Evolutionary conservation across 306 rosid genomes (phyloP).

Genomic region (Inga laurina): DNA sequence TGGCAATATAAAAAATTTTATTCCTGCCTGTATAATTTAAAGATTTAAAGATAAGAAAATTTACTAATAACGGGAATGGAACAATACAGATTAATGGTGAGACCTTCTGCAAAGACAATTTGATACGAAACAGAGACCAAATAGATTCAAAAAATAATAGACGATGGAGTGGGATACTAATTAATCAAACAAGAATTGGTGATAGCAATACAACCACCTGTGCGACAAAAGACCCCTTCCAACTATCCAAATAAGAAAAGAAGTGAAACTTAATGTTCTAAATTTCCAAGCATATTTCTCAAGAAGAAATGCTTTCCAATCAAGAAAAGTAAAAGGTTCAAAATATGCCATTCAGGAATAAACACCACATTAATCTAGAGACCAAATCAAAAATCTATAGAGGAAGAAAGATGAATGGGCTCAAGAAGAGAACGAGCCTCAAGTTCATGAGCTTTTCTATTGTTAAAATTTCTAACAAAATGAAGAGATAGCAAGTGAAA

Average conservation of each 20-base stretch:
- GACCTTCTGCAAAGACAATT: background rate
- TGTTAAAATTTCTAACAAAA: background rate
- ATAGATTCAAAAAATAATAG: background rate
- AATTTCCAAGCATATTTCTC: background rate
- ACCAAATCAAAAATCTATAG: background rate
- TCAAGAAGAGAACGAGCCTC: background rate
- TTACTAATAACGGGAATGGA: background rate
- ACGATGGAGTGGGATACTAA: background rate
- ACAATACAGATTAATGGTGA: background rate
- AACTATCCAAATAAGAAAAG: background rate
- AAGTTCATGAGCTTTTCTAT: background rate
- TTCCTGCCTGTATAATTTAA: background rate
- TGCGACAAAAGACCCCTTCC: background rate
- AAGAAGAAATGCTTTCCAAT: background rate
- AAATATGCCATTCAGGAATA: background rate
- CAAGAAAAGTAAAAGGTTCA: background rate
- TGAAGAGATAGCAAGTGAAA: background rate
- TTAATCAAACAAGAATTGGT: background rate
- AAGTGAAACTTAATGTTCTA: background rate
- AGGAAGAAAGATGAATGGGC: background rate
- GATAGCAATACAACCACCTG: background rate
- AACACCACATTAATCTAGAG: background rate
- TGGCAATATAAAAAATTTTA: background rate
- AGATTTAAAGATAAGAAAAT: background rate
- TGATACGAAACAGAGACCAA: background rate